Percentiles rank a stretch among this genome's conserved stretches.
These are phyloP conservation scores for Nannizziopsis barbatae DNA, from an alignment of 2,329 filamentous ascomycete genomes.

Conservation along the genomic window DNA sequence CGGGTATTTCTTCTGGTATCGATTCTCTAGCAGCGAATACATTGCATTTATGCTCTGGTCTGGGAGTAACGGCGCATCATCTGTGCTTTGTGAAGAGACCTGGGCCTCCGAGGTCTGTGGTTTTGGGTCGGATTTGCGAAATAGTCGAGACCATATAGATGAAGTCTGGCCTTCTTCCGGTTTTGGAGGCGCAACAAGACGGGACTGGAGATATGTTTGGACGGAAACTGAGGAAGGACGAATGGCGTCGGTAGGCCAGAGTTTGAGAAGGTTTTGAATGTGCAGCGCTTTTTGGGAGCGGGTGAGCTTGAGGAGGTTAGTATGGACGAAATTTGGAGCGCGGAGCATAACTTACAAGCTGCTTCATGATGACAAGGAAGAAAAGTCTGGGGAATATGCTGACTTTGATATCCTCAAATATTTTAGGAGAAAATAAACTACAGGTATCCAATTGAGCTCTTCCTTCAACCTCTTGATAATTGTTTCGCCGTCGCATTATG, in stretches of 20 bases:
- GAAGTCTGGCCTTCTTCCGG: background rate
- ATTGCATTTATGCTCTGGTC: slow-evolving; percentile 44
- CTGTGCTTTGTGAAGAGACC: slow-evolving; percentile 9
- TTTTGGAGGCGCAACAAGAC: slow-evolving; percentile 19
- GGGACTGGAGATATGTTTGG: slow-evolving; percentile 32
- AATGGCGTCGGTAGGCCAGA: slow-evolving; percentile 37
- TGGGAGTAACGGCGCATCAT: slow-evolving; percentile 16
- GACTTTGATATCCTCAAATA: too few species aligned
- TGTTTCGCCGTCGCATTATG: too few species aligned
- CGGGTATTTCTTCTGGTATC: slow-evolving; percentile 44
- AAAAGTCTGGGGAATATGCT: too few species aligned
- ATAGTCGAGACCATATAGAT: slow-evolving; percentile 9
- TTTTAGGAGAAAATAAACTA: too few species aligned
- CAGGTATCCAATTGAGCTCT: too few species aligned
- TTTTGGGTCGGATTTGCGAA: slow-evolving; percentile 12
- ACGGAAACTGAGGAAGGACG: slow-evolving; percentile 37
- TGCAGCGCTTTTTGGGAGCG: slow-evolving; percentile 26
- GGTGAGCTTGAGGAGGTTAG: slow-evolving; percentile 18
- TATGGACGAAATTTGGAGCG: background rate
- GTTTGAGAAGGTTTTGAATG: slow-evolving; percentile 33
- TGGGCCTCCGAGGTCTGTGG: slow-evolving; percentile 5
- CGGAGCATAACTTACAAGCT: slow-evolving; percentile 1
- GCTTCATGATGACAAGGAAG: slow-evolving; percentile 1
- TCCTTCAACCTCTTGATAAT: too few species aligned
- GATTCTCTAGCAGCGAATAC: slow-evolving; percentile 49